Percentiles rank a stretch among this genome's conserved stretches.
Evolutionary conservation across 2,329 filamentous ascomycete genomes (phyloP).

Genomic region (Lachnellula arida): DNA sequence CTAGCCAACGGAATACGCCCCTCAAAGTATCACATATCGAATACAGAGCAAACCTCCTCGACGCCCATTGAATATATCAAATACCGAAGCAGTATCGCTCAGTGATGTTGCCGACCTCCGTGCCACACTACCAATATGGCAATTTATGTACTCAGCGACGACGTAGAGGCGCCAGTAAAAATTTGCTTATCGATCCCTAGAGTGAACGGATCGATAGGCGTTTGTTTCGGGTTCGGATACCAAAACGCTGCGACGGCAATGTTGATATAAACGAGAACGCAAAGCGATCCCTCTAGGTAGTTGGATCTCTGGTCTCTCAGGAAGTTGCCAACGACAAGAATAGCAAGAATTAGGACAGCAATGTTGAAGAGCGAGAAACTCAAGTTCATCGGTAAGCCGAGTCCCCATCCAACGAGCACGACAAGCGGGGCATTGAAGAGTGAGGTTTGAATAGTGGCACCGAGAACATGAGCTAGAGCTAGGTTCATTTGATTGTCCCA

Average conservation of each 20-base stretch:
- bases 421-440: constrained; percentile 82
- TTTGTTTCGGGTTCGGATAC: constrained; percentile 42
- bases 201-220: neutral
- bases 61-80: too few relatives aligned
- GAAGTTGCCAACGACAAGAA: constrained; percentile 84
- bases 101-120: too few relatives aligned
- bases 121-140: too few relatives aligned
- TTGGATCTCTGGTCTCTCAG: constrained; percentile 84
- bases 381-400: constrained; percentile 66
- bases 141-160: too few relatives aligned
- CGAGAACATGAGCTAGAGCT: constrained; percentile 79
- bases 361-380: constrained; percentile 88
- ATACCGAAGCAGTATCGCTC: too few relatives aligned
- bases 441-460: constrained; percentile 83
- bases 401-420: constrained; percentile 78
- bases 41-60: too few relatives aligned
- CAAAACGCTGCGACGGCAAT: constrained; percentile 56
- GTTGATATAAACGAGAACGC: constrained; percentile 62
- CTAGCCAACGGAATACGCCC: too few relatives aligned
- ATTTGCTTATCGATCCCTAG: neutral
- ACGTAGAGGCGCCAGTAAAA: too few relatives aligned
- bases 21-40: too few relatives aligned
- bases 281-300: constrained; percentile 81
- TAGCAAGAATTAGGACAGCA: constrained; percentile 73
- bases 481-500: constrained; percentile 81